Conservation (phyloP, 805 yeast genomes). For the Pichia paraexigua region DNA sequence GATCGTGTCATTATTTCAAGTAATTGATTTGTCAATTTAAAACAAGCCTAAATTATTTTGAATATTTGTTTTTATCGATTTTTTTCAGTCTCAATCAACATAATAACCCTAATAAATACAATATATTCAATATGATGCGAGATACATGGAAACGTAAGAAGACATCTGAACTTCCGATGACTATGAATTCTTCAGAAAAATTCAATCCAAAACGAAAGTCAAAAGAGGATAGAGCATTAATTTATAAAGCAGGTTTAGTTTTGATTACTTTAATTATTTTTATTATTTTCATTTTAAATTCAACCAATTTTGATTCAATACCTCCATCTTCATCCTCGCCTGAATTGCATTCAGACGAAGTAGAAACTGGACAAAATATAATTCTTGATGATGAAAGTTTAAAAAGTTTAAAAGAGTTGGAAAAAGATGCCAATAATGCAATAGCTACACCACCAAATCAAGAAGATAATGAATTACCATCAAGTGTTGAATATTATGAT, state of each 20-base stretch:
- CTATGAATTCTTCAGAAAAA: background rate
- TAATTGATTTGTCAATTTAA: no score
- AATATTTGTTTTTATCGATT: background rate
- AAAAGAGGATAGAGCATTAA: background rate
- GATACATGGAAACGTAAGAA: conserved; percentile 9
- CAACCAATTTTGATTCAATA: background rate
- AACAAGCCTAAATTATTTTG: no score
- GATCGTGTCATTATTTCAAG: no score
- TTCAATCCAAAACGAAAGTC: background rate
- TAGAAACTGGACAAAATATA: background rate
- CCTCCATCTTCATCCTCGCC: background rate
- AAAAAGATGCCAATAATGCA: conserved; percentile 5
- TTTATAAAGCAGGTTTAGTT: background rate
- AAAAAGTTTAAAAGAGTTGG: background rate
- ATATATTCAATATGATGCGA: conserved; percentile 1
- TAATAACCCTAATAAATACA: no score
- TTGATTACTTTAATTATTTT: background rate
- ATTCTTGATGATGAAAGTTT: background rate
- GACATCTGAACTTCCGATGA: conserved; percentile 4
- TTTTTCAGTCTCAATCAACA: no score
- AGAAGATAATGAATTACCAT: conserved; percentile 5
- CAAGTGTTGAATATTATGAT: conserved; percentile 41
- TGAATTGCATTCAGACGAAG: no score
- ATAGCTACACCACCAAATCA: conserved; percentile 12
- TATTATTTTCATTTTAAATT: background rate